These are phyloP conservation scores for Entrophospora sp. DNA, from an alignment of 192 early-diverging fungal species.

Conservation along the genomic window DNA sequence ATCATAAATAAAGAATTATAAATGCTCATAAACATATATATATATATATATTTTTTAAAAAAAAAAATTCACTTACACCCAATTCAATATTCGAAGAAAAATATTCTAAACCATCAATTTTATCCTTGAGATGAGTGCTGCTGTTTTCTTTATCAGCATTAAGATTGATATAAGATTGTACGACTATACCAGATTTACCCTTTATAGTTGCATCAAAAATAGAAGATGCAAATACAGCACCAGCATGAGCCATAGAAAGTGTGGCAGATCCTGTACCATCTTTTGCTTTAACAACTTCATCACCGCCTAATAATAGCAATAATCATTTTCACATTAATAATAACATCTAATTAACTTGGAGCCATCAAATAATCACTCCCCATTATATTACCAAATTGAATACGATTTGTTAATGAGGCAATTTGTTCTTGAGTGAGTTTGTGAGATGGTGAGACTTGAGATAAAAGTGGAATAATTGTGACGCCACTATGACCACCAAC, in stretches of 20 bases:
- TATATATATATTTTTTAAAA: not conserved
- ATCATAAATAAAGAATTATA: no score
- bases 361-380: no score
- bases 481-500: slow-evolving; percentile 95
- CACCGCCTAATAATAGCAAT: no score
- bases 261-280: slow-evolving; percentile 86
- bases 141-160: slow-evolving; percentile 38
- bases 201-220: slow-evolving; percentile 70
- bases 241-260: slow-evolving; percentile 80
- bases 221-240: slow-evolving; percentile 83
- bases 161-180: slow-evolving; percentile 82
- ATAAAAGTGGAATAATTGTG: slow-evolving; percentile 93
- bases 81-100: slow-evolving; percentile 75
- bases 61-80: slow-evolving; percentile 28
- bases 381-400: slow-evolving; percentile 78
- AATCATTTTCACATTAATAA: no score
- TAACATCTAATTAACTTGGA: no score
- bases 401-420: slow-evolving; percentile 84
- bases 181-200: slow-evolving; percentile 75
- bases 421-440: slow-evolving; percentile 77
- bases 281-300: no score
- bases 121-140: slow-evolving; percentile 6
- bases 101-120: slow-evolving; percentile 47
- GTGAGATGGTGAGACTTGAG: slow-evolving; percentile 56
- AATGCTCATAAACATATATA: slow-evolving; percentile 28